phyloP scores from a whole-genome alignment of 169 alveolate species.

The Hepatocystis sp. region DNA sequence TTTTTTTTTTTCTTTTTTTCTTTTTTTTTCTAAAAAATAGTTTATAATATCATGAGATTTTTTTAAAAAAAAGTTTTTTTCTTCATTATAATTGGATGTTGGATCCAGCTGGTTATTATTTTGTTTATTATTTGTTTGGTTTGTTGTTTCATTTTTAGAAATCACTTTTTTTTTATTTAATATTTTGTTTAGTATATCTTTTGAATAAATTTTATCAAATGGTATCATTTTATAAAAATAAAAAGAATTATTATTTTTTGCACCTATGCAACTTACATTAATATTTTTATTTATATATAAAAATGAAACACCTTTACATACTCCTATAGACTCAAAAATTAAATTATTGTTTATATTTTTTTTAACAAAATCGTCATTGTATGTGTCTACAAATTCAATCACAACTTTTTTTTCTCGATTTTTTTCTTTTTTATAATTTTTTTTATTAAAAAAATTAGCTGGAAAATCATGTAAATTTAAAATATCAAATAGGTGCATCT shows the following conservation, averaged over 20 bases:
- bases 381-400: slow-evolving; percentile 62
- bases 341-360: slow-evolving; percentile 71
- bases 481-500: slow-evolving; percentile 45
- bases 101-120: not conserved
- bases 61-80: slow-evolving; percentile 12
- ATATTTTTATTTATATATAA: slow-evolving; percentile 46
- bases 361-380: slow-evolving; percentile 72
- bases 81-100: slow-evolving; percentile 4
- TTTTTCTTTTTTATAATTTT: slow-evolving; percentile 20
- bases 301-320: slow-evolving; percentile 75
- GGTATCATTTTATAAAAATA: slow-evolving; percentile 76
- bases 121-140: slow-evolving; percentile 9
- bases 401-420: slow-evolving; percentile 54
- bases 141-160: slow-evolving; percentile 6
- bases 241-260: slow-evolving; percentile 61
- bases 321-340: slow-evolving; percentile 74
- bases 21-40: slow-evolving; percentile 53
- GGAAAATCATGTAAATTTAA: slow-evolving; percentile 74
- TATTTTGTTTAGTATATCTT: slow-evolving; percentile 54
- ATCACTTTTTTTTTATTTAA: slow-evolving; percentile 26
- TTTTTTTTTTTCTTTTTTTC: slow-evolving; percentile 48
- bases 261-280: slow-evolving; percentile 64
- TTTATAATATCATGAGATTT: slow-evolving; percentile 33
- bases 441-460: slow-evolving; percentile 39
- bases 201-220: slow-evolving; percentile 46